Percentiles rank a stretch among this genome's conserved stretches.
Evolutionary conservation across 2,329 filamentous ascomycete species (phyloP).

Genomic region (Verticillium tricorpus): DNA sequence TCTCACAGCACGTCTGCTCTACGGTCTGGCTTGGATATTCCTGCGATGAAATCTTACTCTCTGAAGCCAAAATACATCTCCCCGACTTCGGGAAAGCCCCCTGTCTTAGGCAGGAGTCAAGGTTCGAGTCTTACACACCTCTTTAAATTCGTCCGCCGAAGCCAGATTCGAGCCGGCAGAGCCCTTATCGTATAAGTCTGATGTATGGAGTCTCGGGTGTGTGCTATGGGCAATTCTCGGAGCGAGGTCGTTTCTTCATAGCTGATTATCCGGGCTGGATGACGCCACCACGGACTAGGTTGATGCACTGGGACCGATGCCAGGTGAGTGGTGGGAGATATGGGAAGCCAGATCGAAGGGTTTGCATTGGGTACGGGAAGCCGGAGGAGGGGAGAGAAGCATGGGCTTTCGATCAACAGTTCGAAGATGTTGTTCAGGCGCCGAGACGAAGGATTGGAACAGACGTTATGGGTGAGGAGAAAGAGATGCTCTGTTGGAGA

Average conservation of each 20-base stretch:
- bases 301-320: conserved; percentile 21
- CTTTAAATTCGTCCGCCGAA: conserved; percentile 26
- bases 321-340: conserved; percentile 9
- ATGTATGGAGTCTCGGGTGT: conserved; percentile 34
- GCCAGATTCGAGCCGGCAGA: conserved; percentile 25
- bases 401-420: conserved; percentile 22
- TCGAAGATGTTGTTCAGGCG: conserved; percentile 23
- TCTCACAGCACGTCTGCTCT: conserved; percentile 22
- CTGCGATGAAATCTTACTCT: conserved; percentile 22
- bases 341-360: conserved; percentile 8
- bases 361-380: conserved; percentile 6
- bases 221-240: conserved; percentile 28
- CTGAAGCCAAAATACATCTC: conserved; percentile 17
- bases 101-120: conserved; percentile 14
- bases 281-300: conserved; percentile 25
- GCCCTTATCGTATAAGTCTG: conserved; percentile 27
- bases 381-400: conserved; percentile 7
- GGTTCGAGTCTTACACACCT: conserved; percentile 22
- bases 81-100: conserved; percentile 32
- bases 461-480: conserved; percentile 4
- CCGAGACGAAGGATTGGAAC: conserved; percentile 14
- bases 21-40: conserved; percentile 30
- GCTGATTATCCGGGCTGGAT: conserved; percentile 18
- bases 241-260: conserved; percentile 20
- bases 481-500: conserved; percentile 8